Evolutionary conservation across 2,329 filamentous ascomycete species (phyloP).

Genomic region (Kalaharituber pfeilii): DNA sequence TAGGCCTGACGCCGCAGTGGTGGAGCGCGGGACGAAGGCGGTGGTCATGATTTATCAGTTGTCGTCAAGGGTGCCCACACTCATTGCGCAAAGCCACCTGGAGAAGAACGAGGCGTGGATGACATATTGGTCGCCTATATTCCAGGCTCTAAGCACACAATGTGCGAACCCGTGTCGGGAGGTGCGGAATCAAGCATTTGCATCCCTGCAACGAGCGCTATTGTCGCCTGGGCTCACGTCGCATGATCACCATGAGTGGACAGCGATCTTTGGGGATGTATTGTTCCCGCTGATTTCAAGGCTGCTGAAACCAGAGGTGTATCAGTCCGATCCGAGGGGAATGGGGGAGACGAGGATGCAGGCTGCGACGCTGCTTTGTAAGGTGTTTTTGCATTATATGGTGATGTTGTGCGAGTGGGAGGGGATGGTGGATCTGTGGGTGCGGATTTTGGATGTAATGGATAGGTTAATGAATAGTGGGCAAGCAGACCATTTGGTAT

Average conservation of each 20-base stretch:
- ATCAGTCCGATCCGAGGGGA: conserved; percentile 71
- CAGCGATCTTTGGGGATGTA: conserved; percentile 82
- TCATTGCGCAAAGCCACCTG: conserved; percentile 86
- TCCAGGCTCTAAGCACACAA: conserved; percentile 71
- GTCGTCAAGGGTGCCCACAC: conserved; percentile 60
- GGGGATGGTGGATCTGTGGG: conserved; percentile 80
- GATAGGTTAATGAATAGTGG: conserved; percentile 92
- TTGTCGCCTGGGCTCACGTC: conserved; percentile 69
- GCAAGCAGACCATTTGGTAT: conserved; percentile 71
- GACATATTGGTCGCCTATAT: conserved; percentile 92
- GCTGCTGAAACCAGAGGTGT: conserved; percentile 84
- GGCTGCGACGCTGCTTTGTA: conserved; percentile 76
- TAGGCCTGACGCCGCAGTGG: conserved; percentile 46
- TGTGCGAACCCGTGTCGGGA: conserved; percentile 90
- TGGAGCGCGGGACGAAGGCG: conserved; percentile 62
- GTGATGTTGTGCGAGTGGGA: conserved; percentile 70
- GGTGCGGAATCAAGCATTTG: conserved; percentile 74
- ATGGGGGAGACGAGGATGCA: conserved; percentile 95
- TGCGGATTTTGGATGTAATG: conserved; percentile 83
- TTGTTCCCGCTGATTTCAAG: conserved; percentile 78
- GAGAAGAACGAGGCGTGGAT: conserved; percentile 86
- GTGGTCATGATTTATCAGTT: conserved; percentile 67
- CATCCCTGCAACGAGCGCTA: conserved; percentile 67
- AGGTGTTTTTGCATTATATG: conserved; percentile 88
- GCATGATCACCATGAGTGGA: conserved; percentile 80